Evolutionary conservation across 2,329 filamentous ascomycete genomes (phyloP).

Genomic region (Coleophoma eucalyptorum): DNA sequence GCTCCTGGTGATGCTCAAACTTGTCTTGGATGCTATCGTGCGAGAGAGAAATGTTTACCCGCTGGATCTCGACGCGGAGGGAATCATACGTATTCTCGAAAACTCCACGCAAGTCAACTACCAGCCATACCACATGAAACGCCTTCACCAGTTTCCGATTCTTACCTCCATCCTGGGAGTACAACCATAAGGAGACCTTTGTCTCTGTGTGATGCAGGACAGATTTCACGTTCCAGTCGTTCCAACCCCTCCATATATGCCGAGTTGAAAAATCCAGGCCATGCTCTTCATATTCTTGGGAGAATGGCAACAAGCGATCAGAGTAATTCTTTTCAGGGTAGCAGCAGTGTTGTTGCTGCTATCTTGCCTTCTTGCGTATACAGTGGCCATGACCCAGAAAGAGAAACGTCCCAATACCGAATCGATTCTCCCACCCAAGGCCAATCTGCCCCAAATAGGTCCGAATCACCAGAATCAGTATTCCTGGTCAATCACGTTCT

Average conservation of each 20-base stretch:
- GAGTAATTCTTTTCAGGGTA: not conserved
- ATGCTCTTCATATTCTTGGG: slow-evolving; percentile 5
- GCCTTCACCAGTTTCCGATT: not conserved
- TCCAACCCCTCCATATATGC: slow-evolving; percentile 1
- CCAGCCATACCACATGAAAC: too few species aligned
- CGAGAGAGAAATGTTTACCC: not conserved
- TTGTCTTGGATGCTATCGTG: not conserved
- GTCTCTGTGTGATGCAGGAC: not conserved
- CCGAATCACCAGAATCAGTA: too few species aligned
- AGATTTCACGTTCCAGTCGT: not conserved
- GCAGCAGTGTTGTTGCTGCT: not conserved
- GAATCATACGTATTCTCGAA: not conserved
- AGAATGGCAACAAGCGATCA: not conserved
- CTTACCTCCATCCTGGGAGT: not conserved
- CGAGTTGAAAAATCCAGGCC: slow-evolving; percentile 3
- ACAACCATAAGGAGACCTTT: not conserved
- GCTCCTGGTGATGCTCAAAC: too few species aligned
- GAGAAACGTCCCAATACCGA: too few species aligned
- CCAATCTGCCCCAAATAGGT: too few species aligned
- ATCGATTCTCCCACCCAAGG: too few species aligned
- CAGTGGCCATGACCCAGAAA: too few species aligned
- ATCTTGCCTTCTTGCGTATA: too few species aligned
- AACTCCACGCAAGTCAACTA: too few species aligned
- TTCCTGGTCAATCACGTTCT: too few species aligned
- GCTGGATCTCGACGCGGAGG: not conserved